Conservation (phyloP, 2,329 filamentous ascomycete genomes). For the Claviceps humidiphila region DNA sequence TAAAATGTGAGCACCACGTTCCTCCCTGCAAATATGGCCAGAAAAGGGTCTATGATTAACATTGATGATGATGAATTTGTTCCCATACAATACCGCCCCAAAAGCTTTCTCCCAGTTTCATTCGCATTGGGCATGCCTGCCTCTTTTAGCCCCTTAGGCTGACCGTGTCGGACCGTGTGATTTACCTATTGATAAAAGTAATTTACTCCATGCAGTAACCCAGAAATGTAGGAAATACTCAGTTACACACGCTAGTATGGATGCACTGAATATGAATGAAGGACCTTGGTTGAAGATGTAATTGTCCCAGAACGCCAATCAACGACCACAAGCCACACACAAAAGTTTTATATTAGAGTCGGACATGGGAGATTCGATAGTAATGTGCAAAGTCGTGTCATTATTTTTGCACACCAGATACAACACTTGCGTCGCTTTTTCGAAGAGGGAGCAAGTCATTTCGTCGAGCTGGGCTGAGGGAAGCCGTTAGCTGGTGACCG, state of each 20-base stretch:
- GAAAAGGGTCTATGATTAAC: background rate
- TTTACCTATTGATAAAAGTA: background rate
- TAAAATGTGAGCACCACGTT: background rate
- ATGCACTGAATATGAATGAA: slow-evolving; percentile 2
- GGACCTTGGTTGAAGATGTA: background rate
- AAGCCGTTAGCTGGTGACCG: background rate
- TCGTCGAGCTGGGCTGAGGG: background rate
- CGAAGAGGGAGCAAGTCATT: background rate
- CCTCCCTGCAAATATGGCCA: background rate
- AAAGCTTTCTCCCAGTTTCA: background rate
- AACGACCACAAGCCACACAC: background rate
- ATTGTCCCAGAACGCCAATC: background rate
- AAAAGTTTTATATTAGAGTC: background rate
- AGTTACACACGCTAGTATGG: background rate
- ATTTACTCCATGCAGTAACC: slow-evolving; percentile 6
- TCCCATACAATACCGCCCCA: background rate
- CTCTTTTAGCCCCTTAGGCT: background rate
- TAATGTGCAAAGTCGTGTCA: no score
- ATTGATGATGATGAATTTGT: background rate
- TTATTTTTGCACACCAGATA: background rate
- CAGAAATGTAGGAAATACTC: slow-evolving; percentile 5
- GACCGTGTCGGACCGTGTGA: background rate
- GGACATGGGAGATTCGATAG: no score
- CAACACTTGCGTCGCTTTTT: background rate
- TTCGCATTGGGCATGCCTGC: background rate